Evolutionary conservation across 2,329 filamentous ascomycete species (phyloP).

Genomic region (Ceratocystis cacaofunesta): DNA sequence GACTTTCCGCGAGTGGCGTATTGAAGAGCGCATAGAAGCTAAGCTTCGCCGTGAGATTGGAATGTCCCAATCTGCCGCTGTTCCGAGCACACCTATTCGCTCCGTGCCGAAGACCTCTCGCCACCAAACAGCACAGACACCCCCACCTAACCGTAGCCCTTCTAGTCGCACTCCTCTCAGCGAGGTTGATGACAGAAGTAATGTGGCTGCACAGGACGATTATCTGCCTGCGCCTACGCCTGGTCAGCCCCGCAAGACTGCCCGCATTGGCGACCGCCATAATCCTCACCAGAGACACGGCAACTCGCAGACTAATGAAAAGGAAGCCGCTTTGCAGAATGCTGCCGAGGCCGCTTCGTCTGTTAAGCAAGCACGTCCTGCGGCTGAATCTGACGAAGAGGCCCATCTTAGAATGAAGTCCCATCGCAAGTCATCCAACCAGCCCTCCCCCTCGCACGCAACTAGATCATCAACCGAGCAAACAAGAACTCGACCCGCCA

Average conservation of each 20-base stretch:
- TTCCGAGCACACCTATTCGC: conserved; percentile 45
- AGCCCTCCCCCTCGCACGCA: conserved; percentile 12
- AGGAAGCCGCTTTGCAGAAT: conserved; percentile 35
- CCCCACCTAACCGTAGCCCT: conserved; percentile 64
- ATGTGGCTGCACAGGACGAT: conserved; percentile 62
- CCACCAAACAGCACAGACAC: conserved; percentile 62
- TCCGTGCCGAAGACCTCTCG: conserved; percentile 46
- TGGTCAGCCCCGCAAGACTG: conserved; percentile 84
- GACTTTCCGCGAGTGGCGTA: conserved; percentile 97
- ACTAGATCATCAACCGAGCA: conserved; percentile 9
- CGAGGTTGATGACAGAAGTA: conserved; percentile 71
- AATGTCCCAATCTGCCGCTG: conserved; percentile 27
- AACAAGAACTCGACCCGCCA: conserved; percentile 42
- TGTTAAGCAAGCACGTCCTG: conserved; percentile 45
- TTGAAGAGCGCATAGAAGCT: conserved; percentile 69
- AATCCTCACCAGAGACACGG: conserved; percentile 53
- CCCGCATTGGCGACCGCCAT: conserved; percentile 54
- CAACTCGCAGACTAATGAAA: conserved; percentile 30
- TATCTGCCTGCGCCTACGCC: conserved; percentile 90
- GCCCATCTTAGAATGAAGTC: conserved; percentile 60
- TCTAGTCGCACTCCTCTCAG: conserved; percentile 75
- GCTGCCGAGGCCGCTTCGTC: conserved; percentile 47
- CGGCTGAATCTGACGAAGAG: conserved; percentile 56
- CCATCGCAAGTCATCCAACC: conserved; percentile 43
- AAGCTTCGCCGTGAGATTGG: conserved; percentile 46